phyloP scores from a whole-genome alignment of 2,329 filamentous ascomycete genomes.

The Alternaria dauci region DNA sequence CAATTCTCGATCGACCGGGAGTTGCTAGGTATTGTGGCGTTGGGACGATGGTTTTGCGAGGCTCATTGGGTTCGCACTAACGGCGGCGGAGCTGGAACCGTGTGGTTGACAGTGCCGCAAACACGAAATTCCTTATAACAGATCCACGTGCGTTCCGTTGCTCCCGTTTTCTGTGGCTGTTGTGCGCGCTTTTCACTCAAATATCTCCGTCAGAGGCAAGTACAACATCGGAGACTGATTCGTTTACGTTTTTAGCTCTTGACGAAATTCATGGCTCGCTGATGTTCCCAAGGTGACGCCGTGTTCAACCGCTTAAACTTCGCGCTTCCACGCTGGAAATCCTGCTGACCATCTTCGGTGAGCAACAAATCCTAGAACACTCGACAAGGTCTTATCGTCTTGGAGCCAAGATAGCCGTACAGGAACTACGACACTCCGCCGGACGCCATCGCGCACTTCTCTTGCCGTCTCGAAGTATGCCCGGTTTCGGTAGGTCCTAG shows the following conservation, averaged over 20 bases:
- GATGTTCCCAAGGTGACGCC: neutral
- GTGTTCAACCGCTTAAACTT: neutral
- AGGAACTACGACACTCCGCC: neutral
- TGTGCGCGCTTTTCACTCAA: neutral
- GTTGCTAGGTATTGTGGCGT: slow-evolving; percentile 1
- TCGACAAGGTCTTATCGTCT: neutral
- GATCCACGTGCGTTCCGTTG: slow-evolving; percentile 5
- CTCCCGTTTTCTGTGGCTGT: neutral
- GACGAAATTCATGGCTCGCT: neutral
- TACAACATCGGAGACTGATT: neutral
- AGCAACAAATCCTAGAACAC: neutral
- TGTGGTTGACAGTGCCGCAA: neutral
- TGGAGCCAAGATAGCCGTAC: neutral
- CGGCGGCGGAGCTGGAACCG: neutral
- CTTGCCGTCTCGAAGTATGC: neutral
- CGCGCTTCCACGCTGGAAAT: neutral
- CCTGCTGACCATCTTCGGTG: neutral
- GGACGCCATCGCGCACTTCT: neutral
- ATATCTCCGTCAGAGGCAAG: slow-evolving; percentile 3
- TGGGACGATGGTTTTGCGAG: slow-evolving; percentile 5
- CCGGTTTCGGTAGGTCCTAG: neutral
- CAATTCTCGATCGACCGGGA: neutral
- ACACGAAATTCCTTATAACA: neutral
- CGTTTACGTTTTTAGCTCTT: neutral
- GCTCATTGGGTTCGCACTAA: slow-evolving; percentile 8